Base-by-base conservation (phyloP, 78 protist species). In the Dictyostelium discoideum region DNA sequence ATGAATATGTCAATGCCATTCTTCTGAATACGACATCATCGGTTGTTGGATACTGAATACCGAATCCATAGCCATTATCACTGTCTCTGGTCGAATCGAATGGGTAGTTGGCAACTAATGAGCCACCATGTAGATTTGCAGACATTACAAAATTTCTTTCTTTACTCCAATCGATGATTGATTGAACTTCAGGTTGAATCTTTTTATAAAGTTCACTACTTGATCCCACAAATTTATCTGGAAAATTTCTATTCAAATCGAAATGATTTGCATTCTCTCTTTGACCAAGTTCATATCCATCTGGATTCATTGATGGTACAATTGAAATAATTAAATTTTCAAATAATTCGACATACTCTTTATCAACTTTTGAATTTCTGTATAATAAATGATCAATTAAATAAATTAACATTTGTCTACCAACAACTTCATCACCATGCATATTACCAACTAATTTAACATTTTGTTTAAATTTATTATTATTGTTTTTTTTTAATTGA, bases 361-460 rank as follows among this genome's bases (percentile, higher is more conserved):
- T 37, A 42, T 96, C 79, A n/a, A 24, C 60, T 32, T 63, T 57
- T 44, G 65, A 16, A 46, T 93, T 85, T 11, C 54, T 29, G 2
- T 26, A 65, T 0, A 39, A 13, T 7, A 94, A 82, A 48, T 87
- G 44, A 84, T 90, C 84, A 11, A 79, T 90, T 5, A 82, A 65
- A 80, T 85, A 84, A 5, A 86, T 18, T 29, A 97, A 37, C 63
- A 96, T 60, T 78, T 94, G 92, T 42, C 98, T 40, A 16, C 97
- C 97, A 24, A 94, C 93, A 1, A 86, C 86, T 63, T 97, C 98
- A 85, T 97, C 97, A 37, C 98, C 98, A 92, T 97, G 98, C 97
- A 97, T 97, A 93, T 97, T 97, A 37, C 92, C 96, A 74, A 93
- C 60, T 42, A 87, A 86, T 76, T 93, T 93, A 42, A 86, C 29